Percentiles rank a stretch among this genome's conserved stretches.
Evolutionary conservation across 352 stramenopile genomes (phyloP).

Genomic region (Phytophthora pistaciae): DNA sequence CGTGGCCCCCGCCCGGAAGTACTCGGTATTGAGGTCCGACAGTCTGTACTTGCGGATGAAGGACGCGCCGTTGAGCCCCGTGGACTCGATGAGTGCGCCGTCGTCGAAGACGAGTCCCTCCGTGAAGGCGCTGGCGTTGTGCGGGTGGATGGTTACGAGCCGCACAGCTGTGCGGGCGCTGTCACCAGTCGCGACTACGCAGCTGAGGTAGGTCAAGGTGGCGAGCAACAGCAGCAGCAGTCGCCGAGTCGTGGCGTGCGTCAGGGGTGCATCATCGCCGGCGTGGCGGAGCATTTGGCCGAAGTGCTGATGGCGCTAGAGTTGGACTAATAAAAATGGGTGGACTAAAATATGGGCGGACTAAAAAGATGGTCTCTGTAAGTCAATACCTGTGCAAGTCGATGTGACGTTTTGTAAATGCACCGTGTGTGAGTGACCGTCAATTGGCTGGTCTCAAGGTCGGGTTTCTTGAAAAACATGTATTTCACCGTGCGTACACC

Average conservation of each 20-base stretch:
- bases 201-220: conserved; percentile 11
- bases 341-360: no score
- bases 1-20: conserved; percentile 18
- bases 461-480: not conserved
- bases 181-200: conserved; percentile 9
- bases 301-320: no score
- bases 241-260: conserved; percentile 13
- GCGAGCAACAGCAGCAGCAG: conserved; percentile 22
- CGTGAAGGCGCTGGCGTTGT: conserved; percentile 76
- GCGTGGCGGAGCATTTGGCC: not conserved
- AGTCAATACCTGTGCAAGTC: no score
- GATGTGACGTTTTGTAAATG: no score
- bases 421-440: no score
- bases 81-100: conserved; percentile 77
- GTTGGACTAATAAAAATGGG: no score
- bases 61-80: conserved; percentile 65
- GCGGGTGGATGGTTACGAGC: conserved; percentile 70
- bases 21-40: conserved; percentile 23
- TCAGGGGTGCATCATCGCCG: conserved; percentile 1
- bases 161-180: conserved; percentile 47
- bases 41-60: conserved; percentile 80
- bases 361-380: no score
- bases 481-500: conserved; percentile 8
- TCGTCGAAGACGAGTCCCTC: conserved; percentile 78
- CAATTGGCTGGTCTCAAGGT: not conserved